phyloP scores from a whole-genome alignment of 2,329 filamentous ascomycete species.

The Dothistroma septosporum region DNA sequence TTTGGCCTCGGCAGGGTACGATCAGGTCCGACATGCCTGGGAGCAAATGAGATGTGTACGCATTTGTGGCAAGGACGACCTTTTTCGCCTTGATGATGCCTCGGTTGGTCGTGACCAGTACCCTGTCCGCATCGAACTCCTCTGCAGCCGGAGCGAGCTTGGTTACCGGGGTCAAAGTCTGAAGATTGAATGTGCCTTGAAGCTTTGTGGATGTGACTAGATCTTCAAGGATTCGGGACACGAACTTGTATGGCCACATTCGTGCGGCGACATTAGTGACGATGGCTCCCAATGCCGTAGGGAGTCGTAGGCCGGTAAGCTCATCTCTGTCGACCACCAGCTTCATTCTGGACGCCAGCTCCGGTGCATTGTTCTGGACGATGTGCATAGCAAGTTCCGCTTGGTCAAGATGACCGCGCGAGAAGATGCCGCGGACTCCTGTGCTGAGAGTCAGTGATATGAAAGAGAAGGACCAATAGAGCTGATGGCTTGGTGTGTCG shows the following conservation, averaged over 20 bases:
- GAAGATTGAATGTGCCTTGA: constrained; percentile 60
- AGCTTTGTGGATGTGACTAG: constrained; percentile 42
- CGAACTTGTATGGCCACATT: constrained; percentile 81
- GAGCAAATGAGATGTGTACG: constrained; percentile 72
- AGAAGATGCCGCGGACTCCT: constrained; percentile 63
- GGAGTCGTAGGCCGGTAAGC: constrained; percentile 51
- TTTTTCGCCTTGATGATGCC: constrained; percentile 61
- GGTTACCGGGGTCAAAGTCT: constrained; percentile 65
- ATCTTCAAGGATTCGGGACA: constrained; percentile 64
- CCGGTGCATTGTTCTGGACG: constrained; percentile 52
- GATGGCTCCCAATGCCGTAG: constrained; percentile 59
- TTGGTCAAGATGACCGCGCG: constrained; percentile 51
- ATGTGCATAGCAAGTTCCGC: constrained; percentile 50
- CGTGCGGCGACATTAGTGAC: constrained; percentile 62
- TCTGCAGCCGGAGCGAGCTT: constrained; percentile 22
- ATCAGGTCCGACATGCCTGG: constrained; percentile 67
- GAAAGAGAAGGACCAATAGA: not conserved
- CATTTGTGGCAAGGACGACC: constrained; percentile 78
- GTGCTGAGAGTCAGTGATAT: not conserved
- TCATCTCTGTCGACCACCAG: constrained; percentile 40
- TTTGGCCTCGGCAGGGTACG: constrained; percentile 71
- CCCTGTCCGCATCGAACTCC: constrained; percentile 1
- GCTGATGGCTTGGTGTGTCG: not conserved
- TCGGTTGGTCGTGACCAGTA: constrained; percentile 57
- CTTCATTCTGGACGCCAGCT: constrained; percentile 48